Conservation (phyloP, 2,329 filamentous ascomycete species). For the Pseudogymnoascus destructans region DNA sequence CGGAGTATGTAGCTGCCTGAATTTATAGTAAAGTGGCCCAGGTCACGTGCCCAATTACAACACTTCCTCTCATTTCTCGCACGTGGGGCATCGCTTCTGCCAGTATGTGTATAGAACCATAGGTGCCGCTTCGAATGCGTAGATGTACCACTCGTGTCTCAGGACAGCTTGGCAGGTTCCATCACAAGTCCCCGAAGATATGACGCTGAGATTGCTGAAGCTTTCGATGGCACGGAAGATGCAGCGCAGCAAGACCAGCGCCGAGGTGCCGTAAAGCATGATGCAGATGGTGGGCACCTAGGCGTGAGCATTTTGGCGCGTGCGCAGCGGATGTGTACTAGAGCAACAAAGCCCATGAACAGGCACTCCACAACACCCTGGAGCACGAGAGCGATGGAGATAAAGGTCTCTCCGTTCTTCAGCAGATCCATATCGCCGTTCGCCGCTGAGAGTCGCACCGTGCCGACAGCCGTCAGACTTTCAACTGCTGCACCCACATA, state of each 20-base stretch:
- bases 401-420: conserved; percentile 21
- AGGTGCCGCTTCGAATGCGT: conserved; percentile 27
- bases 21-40: too few relatives aligned
- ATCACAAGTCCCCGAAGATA: conserved; percentile 17
- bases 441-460: conserved; percentile 19
- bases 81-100: too few relatives aligned
- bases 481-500: conserved; percentile 28
- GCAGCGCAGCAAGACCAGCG: conserved; percentile 26
- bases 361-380: conserved; percentile 25
- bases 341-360: conserved; percentile 15
- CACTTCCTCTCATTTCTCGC: too few relatives aligned
- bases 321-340: conserved; percentile 22
- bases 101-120: conserved; percentile 28
- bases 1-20: too few relatives aligned
- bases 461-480: conserved; percentile 25
- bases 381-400: conserved; percentile 23
- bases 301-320: conserved; percentile 19
- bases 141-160: conserved; percentile 28
- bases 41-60: too few relatives aligned
- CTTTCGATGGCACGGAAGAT: conserved; percentile 28
- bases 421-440: conserved; percentile 14
- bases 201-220: conserved; percentile 19
- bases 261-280: conserved; percentile 28
- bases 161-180: conserved; percentile 22
- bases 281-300: conserved; percentile 24